Percentiles rank a stretch among this genome's conserved stretches.
phyloP scores from a whole-genome alignment of 2,329 filamentous ascomycete genomes.

The Fusarium sp. region DNA sequence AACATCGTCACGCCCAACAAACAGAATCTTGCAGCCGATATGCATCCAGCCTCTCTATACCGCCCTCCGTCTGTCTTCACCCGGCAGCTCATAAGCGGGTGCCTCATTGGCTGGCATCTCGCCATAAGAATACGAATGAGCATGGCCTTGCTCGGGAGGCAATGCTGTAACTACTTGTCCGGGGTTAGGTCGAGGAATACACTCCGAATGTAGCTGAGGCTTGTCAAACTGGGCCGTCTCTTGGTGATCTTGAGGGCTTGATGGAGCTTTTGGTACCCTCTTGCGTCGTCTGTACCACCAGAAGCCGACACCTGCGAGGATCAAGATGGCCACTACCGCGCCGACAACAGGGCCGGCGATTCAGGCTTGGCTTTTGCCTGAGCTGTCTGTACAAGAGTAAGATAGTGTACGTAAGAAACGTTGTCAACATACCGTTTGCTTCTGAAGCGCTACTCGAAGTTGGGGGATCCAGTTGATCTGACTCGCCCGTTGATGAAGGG shows the following conservation, averaged over 20 bases:
- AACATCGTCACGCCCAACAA: background rate
- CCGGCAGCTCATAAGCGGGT: background rate
- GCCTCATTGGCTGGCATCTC: background rate
- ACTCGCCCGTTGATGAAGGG: background rate
- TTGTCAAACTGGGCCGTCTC: background rate
- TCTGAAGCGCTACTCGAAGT: background rate
- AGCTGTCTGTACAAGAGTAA: background rate
- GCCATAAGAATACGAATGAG: background rate
- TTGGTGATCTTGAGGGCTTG: background rate
- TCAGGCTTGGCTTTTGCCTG: background rate
- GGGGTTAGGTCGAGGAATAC: background rate
- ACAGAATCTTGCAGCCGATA: background rate
- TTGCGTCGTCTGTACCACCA: background rate
- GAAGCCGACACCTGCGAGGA: background rate
- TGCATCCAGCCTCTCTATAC: background rate
- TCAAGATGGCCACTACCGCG: background rate
- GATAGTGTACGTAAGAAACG: background rate
- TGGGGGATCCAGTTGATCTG: background rate
- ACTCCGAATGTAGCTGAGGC: slow-evolving; percentile 1
- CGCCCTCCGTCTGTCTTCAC: background rate
- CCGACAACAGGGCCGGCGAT: background rate
- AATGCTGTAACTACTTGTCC: background rate
- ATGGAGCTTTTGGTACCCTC: background rate
- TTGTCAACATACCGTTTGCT: background rate
- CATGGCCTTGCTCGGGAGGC: background rate